Evolutionary conservation across 768 basidiomycete genomes (phyloP), one percentile per base, ranked within the genome.

Genomic region (Russula earlei): DNA sequence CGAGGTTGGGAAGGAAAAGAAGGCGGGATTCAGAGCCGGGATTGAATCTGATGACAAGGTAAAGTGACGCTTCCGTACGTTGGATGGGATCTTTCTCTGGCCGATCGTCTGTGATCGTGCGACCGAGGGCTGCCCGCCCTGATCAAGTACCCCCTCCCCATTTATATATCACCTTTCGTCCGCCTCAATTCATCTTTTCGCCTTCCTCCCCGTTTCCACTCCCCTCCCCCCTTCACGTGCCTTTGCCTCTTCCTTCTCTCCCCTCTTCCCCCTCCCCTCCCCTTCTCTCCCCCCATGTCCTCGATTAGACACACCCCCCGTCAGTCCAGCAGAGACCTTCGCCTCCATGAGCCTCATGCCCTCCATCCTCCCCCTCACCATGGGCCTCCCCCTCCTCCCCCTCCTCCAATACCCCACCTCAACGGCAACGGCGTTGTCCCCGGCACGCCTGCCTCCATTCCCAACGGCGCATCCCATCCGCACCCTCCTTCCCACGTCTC

Each of bases 31-130:
- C 58, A 60, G 49, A 60, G 58, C 53, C 53, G 59, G 59, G 54
- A 62, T 62, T 55, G 58, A 60, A 62, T 62, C 61, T 62, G 61
- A 60, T 62, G 61, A 62, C 61, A 60, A 60, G 59, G 46, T 61
- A 31, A n/a, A 43, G 56, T 58, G 56, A 58, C 57, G 57, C 57
- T 58, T 58, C 57, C 57, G 57, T 60, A 60, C 46, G 52, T 60
- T 55, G 49, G 46, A 53, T 45, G 58, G 54, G 59, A 62, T 62
- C 61, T 62, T 60, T 60, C 55, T 61, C 63, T 68, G 67, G 73
- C 63, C 78, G 79, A 80, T 79, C 78, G 78, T 76, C 79, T 78
- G 65, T 79, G 79, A 80, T 78, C 78, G 77, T 77, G 79, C 74
- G 56, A 50, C 50, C 41, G 77, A 79, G 74, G 74, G 74, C 67